These are phyloP conservation scores for Boletus rex-veris DNA, from an alignment of 768 basidiomycete species.

Conservation along the genomic window DNA sequence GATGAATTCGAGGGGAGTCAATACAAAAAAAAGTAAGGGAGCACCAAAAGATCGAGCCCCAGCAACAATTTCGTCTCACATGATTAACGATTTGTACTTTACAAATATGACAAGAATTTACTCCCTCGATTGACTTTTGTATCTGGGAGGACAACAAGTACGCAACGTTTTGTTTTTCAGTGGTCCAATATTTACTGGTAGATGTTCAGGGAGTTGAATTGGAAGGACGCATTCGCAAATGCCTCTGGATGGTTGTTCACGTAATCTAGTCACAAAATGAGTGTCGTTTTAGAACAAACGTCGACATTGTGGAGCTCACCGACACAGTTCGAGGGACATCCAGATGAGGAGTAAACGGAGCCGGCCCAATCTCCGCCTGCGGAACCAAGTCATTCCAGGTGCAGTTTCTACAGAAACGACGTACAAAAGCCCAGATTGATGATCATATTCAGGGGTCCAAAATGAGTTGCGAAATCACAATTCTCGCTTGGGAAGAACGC, in stretches of 20 bases:
- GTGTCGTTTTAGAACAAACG: conserved; percentile 4
- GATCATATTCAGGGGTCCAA: conserved; percentile 19
- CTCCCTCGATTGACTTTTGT: too few relatives aligned
- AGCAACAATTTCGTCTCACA: too few relatives aligned
- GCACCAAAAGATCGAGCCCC: too few relatives aligned
- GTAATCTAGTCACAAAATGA: conserved; percentile 45
- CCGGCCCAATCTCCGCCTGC: conserved; percentile 33
- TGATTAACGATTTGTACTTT: too few relatives aligned
- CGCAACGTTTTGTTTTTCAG: too few relatives aligned
- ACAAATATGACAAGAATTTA: too few relatives aligned
- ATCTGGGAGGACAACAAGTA: too few relatives aligned
- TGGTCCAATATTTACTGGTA: conserved; percentile 7
- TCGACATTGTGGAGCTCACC: conserved; percentile 15
- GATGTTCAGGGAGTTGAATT: conserved; percentile 23
- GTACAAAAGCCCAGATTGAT: conserved; percentile 22
- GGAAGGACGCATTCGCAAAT: conserved; percentile 21
- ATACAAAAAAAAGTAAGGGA: too few relatives aligned
- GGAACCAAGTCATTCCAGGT: neutral
- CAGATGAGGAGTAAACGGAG: conserved; percentile 8
- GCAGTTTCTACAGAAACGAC: neutral
- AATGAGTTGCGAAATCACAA: conserved; percentile 15
- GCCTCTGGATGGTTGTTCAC: conserved; percentile 33
- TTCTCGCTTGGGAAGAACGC: conserved; percentile 14
- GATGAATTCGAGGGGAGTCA: too few relatives aligned
- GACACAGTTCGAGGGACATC: conserved; percentile 27